phyloP scores from a whole-genome alignment of 1,284 basidiomycete species.

The Exobasidium rhododendri region DNA sequence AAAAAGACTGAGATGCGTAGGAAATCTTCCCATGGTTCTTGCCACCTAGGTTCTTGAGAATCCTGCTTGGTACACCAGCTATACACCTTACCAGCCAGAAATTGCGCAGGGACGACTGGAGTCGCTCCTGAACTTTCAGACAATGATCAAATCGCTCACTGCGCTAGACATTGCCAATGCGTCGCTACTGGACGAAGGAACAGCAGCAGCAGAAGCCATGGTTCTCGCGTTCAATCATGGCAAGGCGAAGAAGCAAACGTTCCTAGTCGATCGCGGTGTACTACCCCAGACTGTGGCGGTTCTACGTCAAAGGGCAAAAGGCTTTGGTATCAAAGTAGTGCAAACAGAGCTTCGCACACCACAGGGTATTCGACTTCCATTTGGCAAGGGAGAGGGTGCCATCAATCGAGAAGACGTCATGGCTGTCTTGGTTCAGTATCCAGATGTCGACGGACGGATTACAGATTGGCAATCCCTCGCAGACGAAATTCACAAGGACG shows the following conservation, averaged over 20 bases:
- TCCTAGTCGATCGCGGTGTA: conserved; percentile 50
- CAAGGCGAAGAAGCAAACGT: conserved; percentile 45
- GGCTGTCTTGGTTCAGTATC: conserved; percentile 74
- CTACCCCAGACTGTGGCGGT: conserved; percentile 53
- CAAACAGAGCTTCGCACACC: conserved; percentile 37
- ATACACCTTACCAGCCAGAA: conserved; percentile 87
- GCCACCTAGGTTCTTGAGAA: conserved; percentile 71
- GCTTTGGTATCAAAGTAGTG: conserved; percentile 51
- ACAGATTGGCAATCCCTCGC: conserved; percentile 72
- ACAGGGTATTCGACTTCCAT: conserved; percentile 37
- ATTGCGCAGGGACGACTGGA: conserved; percentile 89
- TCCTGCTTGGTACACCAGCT: conserved; percentile 96
- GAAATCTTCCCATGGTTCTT: neutral
- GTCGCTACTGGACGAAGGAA: conserved; percentile 51
- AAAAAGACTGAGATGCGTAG: neutral
- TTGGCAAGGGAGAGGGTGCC: conserved; percentile 33
- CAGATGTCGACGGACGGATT: conserved; percentile 82
- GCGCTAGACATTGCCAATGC: conserved; percentile 72
- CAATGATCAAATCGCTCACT: conserved; percentile 91
- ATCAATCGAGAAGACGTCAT: conserved; percentile 71
- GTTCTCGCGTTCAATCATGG: conserved; percentile 43
- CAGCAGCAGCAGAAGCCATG: conserved; percentile 54
- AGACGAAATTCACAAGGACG: conserved; percentile 68
- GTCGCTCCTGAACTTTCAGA: conserved; percentile 94
- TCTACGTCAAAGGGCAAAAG: conserved; percentile 49